Conservation (phyloP, 1,284 basidiomycete genomes). For the Bondarzewia mesenterica region DNA sequence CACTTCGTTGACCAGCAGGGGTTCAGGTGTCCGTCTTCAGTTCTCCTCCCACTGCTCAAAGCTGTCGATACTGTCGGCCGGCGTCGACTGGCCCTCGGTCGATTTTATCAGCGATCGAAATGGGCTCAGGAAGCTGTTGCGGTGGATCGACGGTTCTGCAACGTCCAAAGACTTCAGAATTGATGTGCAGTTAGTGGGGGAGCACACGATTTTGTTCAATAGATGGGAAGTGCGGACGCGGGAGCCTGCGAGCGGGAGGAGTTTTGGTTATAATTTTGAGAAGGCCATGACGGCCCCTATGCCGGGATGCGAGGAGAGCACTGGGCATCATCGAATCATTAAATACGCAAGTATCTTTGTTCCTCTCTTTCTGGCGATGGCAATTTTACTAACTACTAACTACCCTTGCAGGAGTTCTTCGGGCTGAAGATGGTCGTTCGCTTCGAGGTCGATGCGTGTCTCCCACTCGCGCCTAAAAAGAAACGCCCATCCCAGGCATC, state of each 20-base stretch:
- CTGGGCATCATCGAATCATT: constrained; percentile 28
- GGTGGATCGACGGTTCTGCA: constrained; percentile 31
- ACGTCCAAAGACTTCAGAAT: constrained; percentile 38
- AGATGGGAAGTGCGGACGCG: constrained; percentile 34
- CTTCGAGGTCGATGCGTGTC: constrained; percentile 40
- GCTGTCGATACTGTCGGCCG: constrained; percentile 34
- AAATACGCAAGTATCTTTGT: constrained; percentile 24
- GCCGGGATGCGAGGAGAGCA: constrained; percentile 22
- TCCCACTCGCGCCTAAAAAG: constrained; percentile 14
- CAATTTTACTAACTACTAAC: background rate
- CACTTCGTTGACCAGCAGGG: constrained; percentile 44
- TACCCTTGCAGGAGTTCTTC: constrained; percentile 29
- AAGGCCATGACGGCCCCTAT: constrained; percentile 28
- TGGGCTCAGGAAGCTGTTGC: constrained; percentile 44
- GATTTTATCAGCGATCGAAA: constrained; percentile 56
- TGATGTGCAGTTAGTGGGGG: constrained; percentile 41
- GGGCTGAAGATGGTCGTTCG: constrained; percentile 43
- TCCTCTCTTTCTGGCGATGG: background rate
- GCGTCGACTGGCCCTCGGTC: constrained; percentile 36
- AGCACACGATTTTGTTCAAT: constrained; percentile 37
- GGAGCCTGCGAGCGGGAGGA: constrained; percentile 26
- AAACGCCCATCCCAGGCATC: too few species aligned
- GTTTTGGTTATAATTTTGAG: constrained; percentile 42
- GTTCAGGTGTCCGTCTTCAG: constrained; percentile 30
- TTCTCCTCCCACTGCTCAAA: constrained; percentile 40